Evolutionary conservation across 495 filamentous ascomycete genomes (phyloP).

Genomic region (Talaromyces trachyspermus): DNA sequence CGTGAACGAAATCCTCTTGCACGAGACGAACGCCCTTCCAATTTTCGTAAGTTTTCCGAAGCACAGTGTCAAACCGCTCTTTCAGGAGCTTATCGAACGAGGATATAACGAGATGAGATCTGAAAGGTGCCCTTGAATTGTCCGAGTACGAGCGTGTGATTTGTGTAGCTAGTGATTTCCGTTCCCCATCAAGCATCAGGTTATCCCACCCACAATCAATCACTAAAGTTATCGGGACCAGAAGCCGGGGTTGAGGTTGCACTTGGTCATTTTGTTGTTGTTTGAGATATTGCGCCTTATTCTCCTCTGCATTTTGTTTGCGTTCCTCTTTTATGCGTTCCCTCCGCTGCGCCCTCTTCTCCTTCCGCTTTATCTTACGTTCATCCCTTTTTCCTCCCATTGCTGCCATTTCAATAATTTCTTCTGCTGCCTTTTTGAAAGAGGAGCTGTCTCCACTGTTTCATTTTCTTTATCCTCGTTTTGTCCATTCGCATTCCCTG

Average conservation of each 20-base stretch:
- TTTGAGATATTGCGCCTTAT: slow-evolving; percentile 15
- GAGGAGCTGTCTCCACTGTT: slow-evolving; percentile 16
- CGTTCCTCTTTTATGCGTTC: slow-evolving; percentile 44
- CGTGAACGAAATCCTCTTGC: slow-evolving; percentile 61
- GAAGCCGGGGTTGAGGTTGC: no score
- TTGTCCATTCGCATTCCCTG: background rate
- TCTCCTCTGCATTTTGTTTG: slow-evolving; percentile 21
- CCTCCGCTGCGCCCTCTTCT: slow-evolving; percentile 60
- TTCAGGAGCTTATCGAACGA: slow-evolving; percentile 71
- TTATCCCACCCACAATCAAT: slow-evolving; percentile 91
- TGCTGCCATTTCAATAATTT: slow-evolving; percentile 56
- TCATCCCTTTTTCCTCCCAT: slow-evolving; percentile 61
- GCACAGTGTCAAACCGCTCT: slow-evolving; percentile 67
- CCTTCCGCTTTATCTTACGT: slow-evolving; percentile 65
- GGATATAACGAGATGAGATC: slow-evolving; percentile 63
- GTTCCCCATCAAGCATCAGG: slow-evolving; percentile 77
- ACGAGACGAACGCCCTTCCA: slow-evolving; percentile 75
- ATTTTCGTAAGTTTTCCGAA: slow-evolving; percentile 56
- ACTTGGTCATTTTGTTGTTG: no score
- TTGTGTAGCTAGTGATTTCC: slow-evolving; percentile 73
- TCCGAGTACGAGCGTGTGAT: slow-evolving; percentile 84
- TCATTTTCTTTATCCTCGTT: slow-evolving; percentile 12
- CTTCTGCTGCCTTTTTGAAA: slow-evolving; percentile 80
- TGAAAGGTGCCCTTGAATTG: slow-evolving; percentile 58
- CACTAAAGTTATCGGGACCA: slow-evolving; percentile 68